Base-by-base conservation (phyloP, 1,139 yeast species). In the Kodamaea alishanica region DNA sequence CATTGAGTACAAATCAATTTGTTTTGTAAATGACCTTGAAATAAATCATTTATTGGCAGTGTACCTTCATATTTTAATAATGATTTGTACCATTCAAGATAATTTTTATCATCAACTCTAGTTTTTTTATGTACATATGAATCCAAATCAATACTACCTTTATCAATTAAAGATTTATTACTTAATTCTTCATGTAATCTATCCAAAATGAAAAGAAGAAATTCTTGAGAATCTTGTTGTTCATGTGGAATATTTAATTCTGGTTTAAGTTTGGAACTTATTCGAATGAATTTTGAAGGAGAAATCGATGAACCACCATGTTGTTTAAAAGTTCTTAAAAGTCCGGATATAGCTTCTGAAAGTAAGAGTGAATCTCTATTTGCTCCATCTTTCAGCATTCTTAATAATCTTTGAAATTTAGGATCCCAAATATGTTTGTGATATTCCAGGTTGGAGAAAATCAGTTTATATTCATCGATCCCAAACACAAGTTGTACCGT, bases 161-260 rank as follows among this genome's bases (percentile, higher is more conserved):
- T 33, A 20, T 44, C 43, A 12, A 41, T 38, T 12, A 27, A 61
- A 57, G 39, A 67, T 60, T 43, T 59, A 30, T 49, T 42, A 8
- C 79, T 68, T 38, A 79, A 52, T 48, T 84, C 94, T 46, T 82
- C 88, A 55, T 84, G 92, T 15, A 84, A 58, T 41, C 81, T 70
- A 54, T 84, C 90, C 43, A 84, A 60, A 7, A 83, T 51, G 47
- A 81, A 80, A 55, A 83, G 69, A 37, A 84, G 60, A 52, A 83
- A 84, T 49, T 84, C 94, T 44, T 84, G 87, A 2, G 90, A 80
- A 57, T 84, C 94, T 55, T 84, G 92, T 51, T 84, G 94, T 49
- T 82, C 86, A 46, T 70, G 61, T 0, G 90, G 90, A 8, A 84
- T 81, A 47, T 70, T 67, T 39, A 83, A 72, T 47, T 79, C 85